Percentiles rank a stretch among this genome's conserved stretches.
Evolutionary conservation across 805 yeast species (phyloP).

Genomic region (Candida oleophila): DNA sequence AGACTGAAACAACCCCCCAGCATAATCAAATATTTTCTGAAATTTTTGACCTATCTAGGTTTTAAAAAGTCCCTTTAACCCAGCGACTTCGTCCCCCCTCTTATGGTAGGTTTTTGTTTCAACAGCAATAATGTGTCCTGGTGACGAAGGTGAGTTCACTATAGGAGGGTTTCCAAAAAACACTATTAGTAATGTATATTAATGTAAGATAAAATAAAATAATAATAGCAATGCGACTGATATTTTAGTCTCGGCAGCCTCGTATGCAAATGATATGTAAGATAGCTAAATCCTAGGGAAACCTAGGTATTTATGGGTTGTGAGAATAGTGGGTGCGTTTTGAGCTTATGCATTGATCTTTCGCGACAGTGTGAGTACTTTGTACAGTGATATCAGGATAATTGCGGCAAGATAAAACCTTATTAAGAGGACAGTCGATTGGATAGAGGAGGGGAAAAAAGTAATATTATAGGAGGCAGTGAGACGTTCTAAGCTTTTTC

Average conservation of each 20-base stretch:
- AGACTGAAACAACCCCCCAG: background rate
- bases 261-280: background rate
- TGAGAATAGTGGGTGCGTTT: background rate
- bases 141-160: no score
- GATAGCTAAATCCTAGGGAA: background rate
- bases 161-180: no score
- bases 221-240: background rate
- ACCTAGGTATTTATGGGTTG: no score
- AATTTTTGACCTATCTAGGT: no score
- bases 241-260: background rate
- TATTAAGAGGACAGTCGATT: background rate
- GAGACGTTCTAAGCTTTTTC: background rate
- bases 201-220: no score
- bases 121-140: no score
- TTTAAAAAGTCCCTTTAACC: no score
- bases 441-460: background rate
- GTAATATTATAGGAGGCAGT: background rate
- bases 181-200: no score
- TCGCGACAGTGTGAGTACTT: background rate
- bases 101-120: no score
- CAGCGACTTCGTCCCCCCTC: no score
- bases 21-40: no score
- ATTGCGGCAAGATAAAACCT: background rate
- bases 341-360: background rate
- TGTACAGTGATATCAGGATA: background rate